phyloP scores from a whole-genome alignment of 192 early-diverging fungal species.

The Coemansia sp. region DNA sequence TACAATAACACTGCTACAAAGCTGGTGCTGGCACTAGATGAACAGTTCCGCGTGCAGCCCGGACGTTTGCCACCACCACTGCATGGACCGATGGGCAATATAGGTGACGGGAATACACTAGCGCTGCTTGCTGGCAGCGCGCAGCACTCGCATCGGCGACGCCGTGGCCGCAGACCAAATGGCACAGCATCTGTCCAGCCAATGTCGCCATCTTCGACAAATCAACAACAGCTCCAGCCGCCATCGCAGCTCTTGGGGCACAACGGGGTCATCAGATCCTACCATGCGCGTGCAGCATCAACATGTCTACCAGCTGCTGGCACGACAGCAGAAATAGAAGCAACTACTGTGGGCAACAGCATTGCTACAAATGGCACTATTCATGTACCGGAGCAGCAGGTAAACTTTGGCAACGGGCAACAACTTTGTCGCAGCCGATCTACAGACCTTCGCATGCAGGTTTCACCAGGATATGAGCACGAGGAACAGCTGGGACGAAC shows the following conservation, averaged over 20 bases:
- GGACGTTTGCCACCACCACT: not conserved
- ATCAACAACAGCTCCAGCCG: slow-evolving; percentile 1
- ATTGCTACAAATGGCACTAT: not conserved
- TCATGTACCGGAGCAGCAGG: not conserved
- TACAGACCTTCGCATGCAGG: slow-evolving; percentile 34
- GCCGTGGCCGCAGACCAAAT: not conserved
- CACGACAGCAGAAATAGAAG: not conserved
- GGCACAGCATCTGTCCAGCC: slow-evolving; percentile 13
- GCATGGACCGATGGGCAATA: slow-evolving; percentile 5
- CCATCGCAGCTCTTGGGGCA: not conserved
- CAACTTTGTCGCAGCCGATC: slow-evolving; percentile 38
- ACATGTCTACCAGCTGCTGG: not conserved
- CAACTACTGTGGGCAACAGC: slow-evolving; percentile 5
- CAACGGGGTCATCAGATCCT: not conserved
- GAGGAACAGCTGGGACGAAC: not conserved
- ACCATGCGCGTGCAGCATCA: slow-evolving; percentile 11
- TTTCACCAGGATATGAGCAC: not conserved
- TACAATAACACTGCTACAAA: slow-evolving; percentile 55
- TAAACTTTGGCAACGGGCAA: slow-evolving; percentile 8
- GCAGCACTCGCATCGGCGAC: slow-evolving; percentile 10
- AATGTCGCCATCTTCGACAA: slow-evolving; percentile 6
- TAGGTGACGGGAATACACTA: slow-evolving; percentile 11
- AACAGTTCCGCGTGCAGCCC: slow-evolving; percentile 26
- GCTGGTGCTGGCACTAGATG: slow-evolving; percentile 51
- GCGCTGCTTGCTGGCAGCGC: slow-evolving; percentile 9